Base-by-base conservation (phyloP, 2,329 filamentous ascomycete species). In the Tothia fuscella region DNA sequence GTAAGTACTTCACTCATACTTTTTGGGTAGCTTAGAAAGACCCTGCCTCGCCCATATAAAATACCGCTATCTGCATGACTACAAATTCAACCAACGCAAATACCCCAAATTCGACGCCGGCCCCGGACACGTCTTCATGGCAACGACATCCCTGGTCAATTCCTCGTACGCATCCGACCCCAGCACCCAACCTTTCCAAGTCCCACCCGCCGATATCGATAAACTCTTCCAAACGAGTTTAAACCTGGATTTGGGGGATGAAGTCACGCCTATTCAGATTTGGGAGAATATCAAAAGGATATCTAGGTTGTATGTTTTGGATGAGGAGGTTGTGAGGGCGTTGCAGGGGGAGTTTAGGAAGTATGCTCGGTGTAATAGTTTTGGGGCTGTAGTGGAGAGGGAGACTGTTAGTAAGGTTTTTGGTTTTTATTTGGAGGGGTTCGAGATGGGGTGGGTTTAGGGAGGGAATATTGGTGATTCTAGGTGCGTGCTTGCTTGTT, bases 241-340 rank as follows among this genome's bases (percentile, higher is more conserved):
- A 22, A 20, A 16, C 2, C 19, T 41, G 10, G 26, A 41, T 41
- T 20, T 41, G 5, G 38, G 38, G 12, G 17, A 37, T 4, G 38
- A 41, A 13, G 29, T 41, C 19, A 41, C 38, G 14, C 38, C 38
- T 6, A 30, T 41, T 13, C 38, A 41, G 19, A 35, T 41, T 33
- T 41, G 38, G 29, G 38, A 28, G 6, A 41, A 41, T 22, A 19
- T 41, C 9, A 33, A 19, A 32, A 20, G 30, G n/a, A 41, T 40
- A 22, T 17, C 20, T 10, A 6, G 2, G 10, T 29, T 17, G 24
- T 29, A 2, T 26, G n/a, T 16, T 30, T 16, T 40, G 9, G 37
- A 31, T 26, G 13, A 29, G n/a, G 30, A 12, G 7, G 2, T 40
- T 22, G 24, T 40, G 7, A 22, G 14, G 25, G 19, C 19, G 25